A percentile compares a stretch with the other conserved stretches of the same genome.
Evolutionary conservation across 768 basidiomycete genomes (phyloP).

Genomic region (Lyophyllum decastes): DNA sequence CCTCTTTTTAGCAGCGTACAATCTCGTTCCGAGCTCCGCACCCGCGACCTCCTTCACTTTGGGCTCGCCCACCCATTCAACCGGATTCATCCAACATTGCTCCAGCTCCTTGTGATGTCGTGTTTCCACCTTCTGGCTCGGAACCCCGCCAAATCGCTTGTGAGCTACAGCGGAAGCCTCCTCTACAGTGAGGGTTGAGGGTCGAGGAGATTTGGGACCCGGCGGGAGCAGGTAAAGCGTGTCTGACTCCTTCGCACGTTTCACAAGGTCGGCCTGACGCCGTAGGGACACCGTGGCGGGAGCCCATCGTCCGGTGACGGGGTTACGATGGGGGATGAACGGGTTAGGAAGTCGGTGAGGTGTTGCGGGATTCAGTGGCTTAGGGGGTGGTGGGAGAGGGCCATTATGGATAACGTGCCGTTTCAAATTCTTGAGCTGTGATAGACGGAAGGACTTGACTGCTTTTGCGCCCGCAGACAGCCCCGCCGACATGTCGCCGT

Average conservation of each 20-base stretch:
- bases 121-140: constrained; percentile 4
- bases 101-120: constrained; percentile 10
- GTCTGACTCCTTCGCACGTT: constrained; percentile 59
- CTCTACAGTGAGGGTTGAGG: not conserved
- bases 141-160: constrained; percentile 4
- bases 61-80: constrained; percentile 48
- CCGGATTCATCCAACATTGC: constrained; percentile 30
- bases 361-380: constrained; percentile 10
- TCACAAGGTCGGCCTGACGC: constrained; percentile 77
- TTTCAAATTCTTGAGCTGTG: constrained; percentile 35
- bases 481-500: constrained; percentile 11
- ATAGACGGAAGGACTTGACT: constrained; percentile 46
- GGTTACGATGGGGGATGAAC: constrained; percentile 65
- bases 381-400: constrained; percentile 32
- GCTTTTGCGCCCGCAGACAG: constrained; percentile 20
- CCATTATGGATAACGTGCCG: constrained; percentile 39
- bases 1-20: constrained; percentile 76
- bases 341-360: constrained; percentile 56
- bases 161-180: constrained; percentile 4
- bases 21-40: constrained; percentile 55
- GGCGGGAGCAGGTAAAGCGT: constrained; percentile 66
- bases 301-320: constrained; percentile 64
- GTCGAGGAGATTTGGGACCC: constrained; percentile 51
- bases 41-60: constrained; percentile 45
- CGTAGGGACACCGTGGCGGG: constrained; percentile 73